phyloP scores from a whole-genome alignment of 176 grass and related monocot species.

The Oryza officinalis region DNA sequence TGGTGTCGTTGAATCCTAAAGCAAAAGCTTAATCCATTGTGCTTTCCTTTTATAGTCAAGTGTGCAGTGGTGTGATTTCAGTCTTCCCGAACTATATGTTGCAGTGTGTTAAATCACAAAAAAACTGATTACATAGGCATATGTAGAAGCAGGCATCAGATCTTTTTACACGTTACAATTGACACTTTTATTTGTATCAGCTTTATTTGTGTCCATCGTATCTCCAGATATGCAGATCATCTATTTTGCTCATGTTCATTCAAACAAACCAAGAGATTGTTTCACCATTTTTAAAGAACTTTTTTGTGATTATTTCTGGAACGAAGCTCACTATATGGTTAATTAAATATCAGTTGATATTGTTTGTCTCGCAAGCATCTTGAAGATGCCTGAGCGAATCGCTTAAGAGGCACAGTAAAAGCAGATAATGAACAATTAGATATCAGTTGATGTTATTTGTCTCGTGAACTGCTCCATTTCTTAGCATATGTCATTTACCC shows the following conservation, averaged over 20 bases:
- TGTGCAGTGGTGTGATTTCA: neutral
- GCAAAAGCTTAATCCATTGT: neutral
- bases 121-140: neutral
- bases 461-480: constrained; percentile 25
- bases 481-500: constrained; percentile 17
- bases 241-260: constrained; percentile 15
- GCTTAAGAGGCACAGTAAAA: no score
- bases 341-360: neutral
- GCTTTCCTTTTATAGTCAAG: constrained; percentile 14
- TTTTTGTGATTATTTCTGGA: constrained; percentile 1
- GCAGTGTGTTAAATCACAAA: neutral
- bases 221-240: neutral
- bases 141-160: constrained; percentile 1
- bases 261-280: neutral
- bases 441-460: neutral
- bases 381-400: no score
- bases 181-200: neutral
- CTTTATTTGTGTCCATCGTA: neutral
- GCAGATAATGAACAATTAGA: neutral
- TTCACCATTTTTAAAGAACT: neutral
- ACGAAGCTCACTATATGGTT: neutral
- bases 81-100: neutral
- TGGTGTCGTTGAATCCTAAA: constrained; percentile 19
- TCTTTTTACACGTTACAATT: neutral
- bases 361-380: neutral